Base-by-base conservation (phyloP, 306 rosid genomes). In the Dryas drummondii region DNA sequence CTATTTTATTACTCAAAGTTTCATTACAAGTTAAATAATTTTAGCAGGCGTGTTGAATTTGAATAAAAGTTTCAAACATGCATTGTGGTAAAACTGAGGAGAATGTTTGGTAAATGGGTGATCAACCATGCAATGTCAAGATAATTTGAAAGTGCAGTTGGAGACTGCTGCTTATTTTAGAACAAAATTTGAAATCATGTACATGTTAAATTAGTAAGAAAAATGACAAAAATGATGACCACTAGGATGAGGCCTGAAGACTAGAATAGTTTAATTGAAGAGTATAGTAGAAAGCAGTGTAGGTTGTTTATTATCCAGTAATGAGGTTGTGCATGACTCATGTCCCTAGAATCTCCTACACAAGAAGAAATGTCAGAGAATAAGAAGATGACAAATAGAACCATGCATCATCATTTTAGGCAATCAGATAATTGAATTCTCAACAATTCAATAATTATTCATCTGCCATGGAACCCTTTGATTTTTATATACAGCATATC, bases 211-310 rank as follows among this genome's bases (percentile, higher is more conserved):
- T 68, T 76, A 76, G 77, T 46, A 60, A 84, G 85, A 82, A 70
- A 32, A 76, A 81, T 75, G 89, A 83, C 89, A 86, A 88, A 82
- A 75, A 54, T 69, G 81, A 83, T 86, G 83, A 86, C 80, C 67
- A 17, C 70, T 71, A 27, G 7, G 66, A 56, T 71, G 54, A 44
- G 51, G 41, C 54, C 55, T 19, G 53, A 71, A 55, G 52, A 15
- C 6, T 45, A 22, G 26, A 15, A 19, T 44, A 22, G 62, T 44
- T 11, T 65, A 69, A 64, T 26, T 15, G 73, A 72, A 71, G 71
- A 67, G 37, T 79, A 56, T 14, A 80, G 15, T 55, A 26, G 16
- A 75, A 83, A 74, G 17, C 71, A 80, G 66, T 82, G 44, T 61
- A 68, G 7, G 45, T 42, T 70, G 46, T 42, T 70, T 17, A 42